phyloP scores from a whole-genome alignment of 1,284 basidiomycete genomes.

The Wolfiporia cocos region DNA sequence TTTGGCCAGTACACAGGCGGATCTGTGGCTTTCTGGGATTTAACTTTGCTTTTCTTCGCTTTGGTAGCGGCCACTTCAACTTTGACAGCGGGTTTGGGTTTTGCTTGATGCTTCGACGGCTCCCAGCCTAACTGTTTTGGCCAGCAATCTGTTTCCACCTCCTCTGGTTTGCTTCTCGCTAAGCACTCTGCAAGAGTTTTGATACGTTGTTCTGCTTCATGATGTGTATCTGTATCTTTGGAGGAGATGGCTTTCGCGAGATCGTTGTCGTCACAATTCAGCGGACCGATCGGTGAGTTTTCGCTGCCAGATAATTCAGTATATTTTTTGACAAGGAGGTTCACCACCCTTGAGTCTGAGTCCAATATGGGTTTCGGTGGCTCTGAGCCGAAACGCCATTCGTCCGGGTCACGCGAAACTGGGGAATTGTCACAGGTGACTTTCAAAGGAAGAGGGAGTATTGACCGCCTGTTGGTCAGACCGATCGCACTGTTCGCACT shows the following conservation, averaged over 20 bases:
- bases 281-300: too few species aligned
- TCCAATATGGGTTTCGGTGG: slow-evolving; percentile 35
- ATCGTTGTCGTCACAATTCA: slow-evolving; percentile 32
- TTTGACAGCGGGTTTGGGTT: too few species aligned
- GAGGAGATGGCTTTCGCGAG: slow-evolving; percentile 38
- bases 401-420: too few species aligned
- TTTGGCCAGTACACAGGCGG: slow-evolving; percentile 69
- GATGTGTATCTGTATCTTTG: slow-evolving; percentile 30
- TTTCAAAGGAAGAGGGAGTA: slow-evolving; percentile 76
- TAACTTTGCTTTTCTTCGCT: not conserved
- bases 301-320: too few species aligned
- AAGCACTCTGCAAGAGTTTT: slow-evolving; percentile 32
- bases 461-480: slow-evolving; percentile 66
- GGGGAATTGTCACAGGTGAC: slow-evolving; percentile 60
- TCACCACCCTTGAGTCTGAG: slow-evolving; percentile 38
- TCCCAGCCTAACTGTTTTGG: slow-evolving; percentile 67
- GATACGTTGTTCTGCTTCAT: slow-evolving; percentile 28
- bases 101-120: not conserved
- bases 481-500: slow-evolving; percentile 46
- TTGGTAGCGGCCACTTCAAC: too few species aligned
- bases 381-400: too few species aligned
- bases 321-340: slow-evolving; percentile 32
- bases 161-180: slow-evolving; percentile 13
- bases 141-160: slow-evolving; percentile 44
- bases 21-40: slow-evolving; percentile 27